These are phyloP conservation scores for Protoeuglena noctilucae DNA, from an alignment of 139 green algal genomes.

Conservation along the genomic window DNA sequence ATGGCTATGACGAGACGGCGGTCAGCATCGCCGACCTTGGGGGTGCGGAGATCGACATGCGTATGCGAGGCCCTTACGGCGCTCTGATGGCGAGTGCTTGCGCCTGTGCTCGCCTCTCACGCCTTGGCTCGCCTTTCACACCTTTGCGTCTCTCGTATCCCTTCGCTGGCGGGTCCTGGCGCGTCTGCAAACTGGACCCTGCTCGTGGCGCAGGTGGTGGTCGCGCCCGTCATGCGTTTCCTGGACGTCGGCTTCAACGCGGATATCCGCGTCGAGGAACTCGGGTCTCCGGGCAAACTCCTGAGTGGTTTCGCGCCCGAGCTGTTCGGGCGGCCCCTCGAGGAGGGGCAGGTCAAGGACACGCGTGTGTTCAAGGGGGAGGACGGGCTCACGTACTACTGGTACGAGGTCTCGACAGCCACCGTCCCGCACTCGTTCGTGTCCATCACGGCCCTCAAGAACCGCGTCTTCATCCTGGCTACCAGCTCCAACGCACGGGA, in stretches of 20 bases:
- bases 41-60: neutral
- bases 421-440: neutral
- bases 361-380: neutral
- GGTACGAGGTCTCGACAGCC: too few relatives aligned
- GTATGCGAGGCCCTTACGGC: neutral
- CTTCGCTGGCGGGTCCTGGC: too few relatives aligned
- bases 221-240: constrained; percentile 1
- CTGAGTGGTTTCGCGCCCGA: constrained; percentile 3
- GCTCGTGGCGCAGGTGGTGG: too few relatives aligned
- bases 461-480: constrained; percentile 4
- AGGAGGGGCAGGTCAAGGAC: neutral
- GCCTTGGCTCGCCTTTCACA: too few relatives aligned
- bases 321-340: constrained; percentile 1
- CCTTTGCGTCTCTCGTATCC: too few relatives aligned
- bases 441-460: constrained; percentile 2
- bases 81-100: neutral
- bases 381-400: constrained; percentile 1
- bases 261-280: neutral
- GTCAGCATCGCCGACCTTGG: constrained; percentile 8
- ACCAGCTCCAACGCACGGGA: neutral
- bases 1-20: neutral
- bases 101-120: too few relatives aligned
- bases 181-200: too few relatives aligned
- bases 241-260: constrained; percentile 6
- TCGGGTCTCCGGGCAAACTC: neutral